These are phyloP conservation scores for Pluteus cervinus DNA, from an alignment of 768 basidiomycete species.

Conservation along the genomic window DNA sequence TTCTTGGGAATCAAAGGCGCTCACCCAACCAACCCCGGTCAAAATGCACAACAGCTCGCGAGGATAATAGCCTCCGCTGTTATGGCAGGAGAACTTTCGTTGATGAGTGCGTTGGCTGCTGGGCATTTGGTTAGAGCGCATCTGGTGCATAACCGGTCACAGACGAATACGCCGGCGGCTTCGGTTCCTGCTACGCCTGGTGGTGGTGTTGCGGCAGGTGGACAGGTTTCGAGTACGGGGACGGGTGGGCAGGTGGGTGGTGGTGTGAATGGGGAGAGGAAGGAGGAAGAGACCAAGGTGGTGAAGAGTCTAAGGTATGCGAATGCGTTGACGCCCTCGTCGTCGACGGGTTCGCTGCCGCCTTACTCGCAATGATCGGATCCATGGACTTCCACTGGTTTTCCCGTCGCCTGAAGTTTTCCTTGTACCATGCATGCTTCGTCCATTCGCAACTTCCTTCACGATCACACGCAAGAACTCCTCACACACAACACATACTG, in stretches of 20 bases:
- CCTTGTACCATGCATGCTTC: no score
- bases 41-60: constrained; percentile 86
- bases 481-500: no score
- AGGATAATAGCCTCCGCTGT: constrained; percentile 87
- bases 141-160: constrained; percentile 86
- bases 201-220: constrained; percentile 11
- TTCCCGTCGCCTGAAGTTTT: no score
- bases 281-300: neutral
- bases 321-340: constrained; percentile 22
- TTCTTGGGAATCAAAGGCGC: constrained; percentile 93
- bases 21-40: constrained; percentile 78
- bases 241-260: no score
- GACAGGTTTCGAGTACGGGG: constrained; percentile 2
- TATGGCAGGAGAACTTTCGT: constrained; percentile 94
- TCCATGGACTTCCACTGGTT: no score
- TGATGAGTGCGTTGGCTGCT: constrained; percentile 89
- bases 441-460: no score
- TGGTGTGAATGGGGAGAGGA: no score
- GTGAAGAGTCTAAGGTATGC: constrained; percentile 7
- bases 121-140: constrained; percentile 94
- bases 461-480: no score
- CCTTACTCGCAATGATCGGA: no score
- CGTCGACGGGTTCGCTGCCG: constrained; percentile 34
- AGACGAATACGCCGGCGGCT: constrained; percentile 68
- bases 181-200: constrained; percentile 62